Base-by-base conservation (phyloP, 176 grass and related monocot genomes). In the Themeda triandra region DNA sequence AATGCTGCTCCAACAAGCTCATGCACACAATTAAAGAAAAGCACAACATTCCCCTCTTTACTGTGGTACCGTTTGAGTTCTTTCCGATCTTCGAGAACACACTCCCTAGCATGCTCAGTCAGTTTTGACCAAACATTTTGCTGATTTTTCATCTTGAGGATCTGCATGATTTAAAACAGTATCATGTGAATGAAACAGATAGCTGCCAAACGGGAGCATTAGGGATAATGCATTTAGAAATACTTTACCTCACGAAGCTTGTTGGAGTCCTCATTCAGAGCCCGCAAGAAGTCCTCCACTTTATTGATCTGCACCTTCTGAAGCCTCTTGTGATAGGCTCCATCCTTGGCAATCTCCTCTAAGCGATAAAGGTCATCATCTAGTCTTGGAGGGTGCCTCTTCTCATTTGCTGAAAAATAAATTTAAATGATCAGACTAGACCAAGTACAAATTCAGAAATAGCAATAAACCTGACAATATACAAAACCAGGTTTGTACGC, bases 361-460 rank as follows among this genome's bases (percentile, higher is more conserved):
- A 88, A 51, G 45, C 81, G 86, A 35, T 84, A 84, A 23, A 88
- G 66, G 1, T 79, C 75, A 66, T 88, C 75, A 5, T 73, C 19
- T 21, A 88, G 44, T 40, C 21, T 66, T 44, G 86, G 86, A 66
- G 86, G 86, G 6, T 88, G 25, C 32, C 75, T 88, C 75, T 88
- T 88, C 56, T 78, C 81, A 28, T 88, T 84, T 66, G 42, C 86
- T 88, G 56, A 8, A 41, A 74, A 74, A 29, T 13, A 46, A 28
- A 6, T 42, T 41, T 11, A 11, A 45, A 9, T 4, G 27, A 31
- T 49, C 25, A 74, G 24, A 30, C 27, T 74, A 18, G 8, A 30
- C 37, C 6, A 74, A n/a, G 15, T 13, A 69, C 4, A 76, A 36
- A 58, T 37, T 13, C 31, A 59, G 11, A 63, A 69, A 31, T 13